A percentile compares a stretch with the other conserved stretches of the same genome.
These are phyloP conservation scores for Kazachstania sp. DNA, from an alignment of 1,139 yeast genomes.

Conservation along the genomic window DNA sequence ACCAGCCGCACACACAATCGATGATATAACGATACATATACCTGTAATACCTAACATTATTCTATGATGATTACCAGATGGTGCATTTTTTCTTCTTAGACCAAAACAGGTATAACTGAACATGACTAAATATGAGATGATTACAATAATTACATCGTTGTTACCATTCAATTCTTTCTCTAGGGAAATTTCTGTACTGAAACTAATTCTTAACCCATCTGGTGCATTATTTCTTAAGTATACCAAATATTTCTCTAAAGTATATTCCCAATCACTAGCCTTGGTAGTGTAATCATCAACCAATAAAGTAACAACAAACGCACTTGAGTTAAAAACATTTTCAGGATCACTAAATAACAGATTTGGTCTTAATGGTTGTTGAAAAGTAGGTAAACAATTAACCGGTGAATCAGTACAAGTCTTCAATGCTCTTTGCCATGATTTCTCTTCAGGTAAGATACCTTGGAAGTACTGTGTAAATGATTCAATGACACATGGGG, in stretches of 20 bases:
- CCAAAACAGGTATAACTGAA: conserved; percentile 82
- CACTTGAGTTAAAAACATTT: conserved; percentile 51
- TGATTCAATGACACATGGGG: conserved; percentile 76
- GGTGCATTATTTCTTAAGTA: conserved; percentile 36
- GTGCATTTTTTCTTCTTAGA: conserved; percentile 35
- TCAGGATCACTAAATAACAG: conserved; percentile 56
- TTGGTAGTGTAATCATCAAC: conserved; percentile 42
- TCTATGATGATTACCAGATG: conserved; percentile 37
- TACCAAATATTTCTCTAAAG: conserved; percentile 48
- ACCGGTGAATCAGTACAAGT: conserved; percentile 76
- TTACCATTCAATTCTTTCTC: conserved; percentile 77
- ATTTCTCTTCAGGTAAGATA: conserved; percentile 43
- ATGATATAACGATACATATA: conserved; percentile 65
- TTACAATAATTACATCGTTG: conserved; percentile 64
- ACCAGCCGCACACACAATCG: conserved; percentile 78
- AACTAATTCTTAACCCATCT: conserved; percentile 55
- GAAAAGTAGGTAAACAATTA: conserved; percentile 80
- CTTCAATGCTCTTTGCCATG: conserved; percentile 49
- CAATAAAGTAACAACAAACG: conserved; percentile 68
- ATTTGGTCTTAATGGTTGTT: conserved; percentile 74
- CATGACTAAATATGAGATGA: conserved; percentile 78
- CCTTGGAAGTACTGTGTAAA: conserved; percentile 84
- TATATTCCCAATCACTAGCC: conserved; percentile 58
- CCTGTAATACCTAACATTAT: conserved; percentile 76
- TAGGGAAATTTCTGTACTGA: conserved; percentile 73